These are phyloP conservation scores for Xylariaceae sp. DNA, from an alignment of 2,329 filamentous ascomycete species.

Conservation along the genomic window DNA sequence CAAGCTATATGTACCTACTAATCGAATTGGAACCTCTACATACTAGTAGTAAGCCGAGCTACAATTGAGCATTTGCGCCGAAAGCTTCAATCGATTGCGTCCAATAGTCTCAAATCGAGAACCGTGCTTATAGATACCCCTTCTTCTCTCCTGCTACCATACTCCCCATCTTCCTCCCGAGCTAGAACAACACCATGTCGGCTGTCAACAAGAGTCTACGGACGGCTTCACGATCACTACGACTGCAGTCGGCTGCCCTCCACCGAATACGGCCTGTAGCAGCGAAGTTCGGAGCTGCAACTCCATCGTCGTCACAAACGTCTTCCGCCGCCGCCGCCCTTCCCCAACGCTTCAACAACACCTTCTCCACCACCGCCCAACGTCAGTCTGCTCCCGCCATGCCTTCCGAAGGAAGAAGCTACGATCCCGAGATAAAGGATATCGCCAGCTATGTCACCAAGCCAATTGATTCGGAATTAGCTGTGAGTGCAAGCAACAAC, in stretches of 20 bases:
- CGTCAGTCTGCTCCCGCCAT: conserved; percentile 46
- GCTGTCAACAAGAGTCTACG: conserved; percentile 51
- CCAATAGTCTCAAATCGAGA: no score
- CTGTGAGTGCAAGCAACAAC: conserved; percentile 72
- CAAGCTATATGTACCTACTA: no score
- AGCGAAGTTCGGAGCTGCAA: conserved; percentile 21
- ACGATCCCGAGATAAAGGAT: conserved; percentile 90
- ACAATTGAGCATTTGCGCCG: no score
- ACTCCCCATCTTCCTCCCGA: not conserved
- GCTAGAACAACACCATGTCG: conserved; percentile 38
- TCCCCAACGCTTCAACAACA: conserved; percentile 27
- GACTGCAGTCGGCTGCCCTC: conserved; percentile 34
- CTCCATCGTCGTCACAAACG: conserved; percentile 1
- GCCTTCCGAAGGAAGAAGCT: conserved; percentile 54
- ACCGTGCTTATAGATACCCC: no score
- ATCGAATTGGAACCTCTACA: no score
- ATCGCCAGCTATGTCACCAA: conserved; percentile 94
- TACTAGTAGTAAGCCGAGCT: no score
- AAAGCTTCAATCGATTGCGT: no score
- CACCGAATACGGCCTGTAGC: conserved; percentile 24
- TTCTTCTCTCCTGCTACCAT: not conserved
- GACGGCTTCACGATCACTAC: conserved; percentile 51
- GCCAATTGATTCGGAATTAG: conserved; percentile 84
- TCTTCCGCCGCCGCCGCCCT: conserved; percentile 32
- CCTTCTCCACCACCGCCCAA: conserved; percentile 47